A percentile compares a stretch with the other conserved stretches of the same genome.
These are phyloP conservation scores for Oemleria cerasiformis DNA, from an alignment of 306 rosid species.

Conservation along the genomic window DNA sequence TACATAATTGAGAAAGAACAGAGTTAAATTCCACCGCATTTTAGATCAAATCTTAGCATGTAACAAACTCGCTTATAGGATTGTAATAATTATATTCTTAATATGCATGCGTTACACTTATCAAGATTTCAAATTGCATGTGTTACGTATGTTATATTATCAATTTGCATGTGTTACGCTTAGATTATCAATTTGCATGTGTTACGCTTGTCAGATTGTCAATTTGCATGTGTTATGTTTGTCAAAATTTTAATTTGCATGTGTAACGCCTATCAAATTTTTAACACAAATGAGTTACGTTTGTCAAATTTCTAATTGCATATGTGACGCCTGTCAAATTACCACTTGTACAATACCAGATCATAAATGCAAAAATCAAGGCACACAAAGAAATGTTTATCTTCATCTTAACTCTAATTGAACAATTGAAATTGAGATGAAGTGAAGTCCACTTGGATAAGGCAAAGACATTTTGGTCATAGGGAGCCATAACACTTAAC, in stretches of 20 bases:
- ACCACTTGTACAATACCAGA: fast-evolving
- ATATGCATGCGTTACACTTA: neutral
- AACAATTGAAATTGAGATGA: neutral
- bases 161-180: neutral
- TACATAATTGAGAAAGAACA: no score
- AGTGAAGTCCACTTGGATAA: neutral
- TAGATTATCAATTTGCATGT: no score
- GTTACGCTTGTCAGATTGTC: neutral
- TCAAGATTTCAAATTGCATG: neutral
- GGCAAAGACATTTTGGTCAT: neutral
- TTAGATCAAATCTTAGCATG: no score
- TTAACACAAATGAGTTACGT: neutral
- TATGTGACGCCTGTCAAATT: neutral
- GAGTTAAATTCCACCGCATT: neutral
- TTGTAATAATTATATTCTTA: neutral
- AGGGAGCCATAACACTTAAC: neutral
- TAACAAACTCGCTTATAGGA: neutral
- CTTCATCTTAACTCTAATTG: neutral
- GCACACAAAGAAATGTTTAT: neutral
- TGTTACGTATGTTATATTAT: neutral
- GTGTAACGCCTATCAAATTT: no score
- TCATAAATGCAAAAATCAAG: neutral
- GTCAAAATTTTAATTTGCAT: no score
- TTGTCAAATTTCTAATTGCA: neutral
- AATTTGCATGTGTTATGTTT: neutral